A percentile compares a stretch with the other conserved stretches of the same genome.
Evolutionary conservation across 208 protist genomes (phyloP).

Genomic region (Porcisia deanei): DNA sequence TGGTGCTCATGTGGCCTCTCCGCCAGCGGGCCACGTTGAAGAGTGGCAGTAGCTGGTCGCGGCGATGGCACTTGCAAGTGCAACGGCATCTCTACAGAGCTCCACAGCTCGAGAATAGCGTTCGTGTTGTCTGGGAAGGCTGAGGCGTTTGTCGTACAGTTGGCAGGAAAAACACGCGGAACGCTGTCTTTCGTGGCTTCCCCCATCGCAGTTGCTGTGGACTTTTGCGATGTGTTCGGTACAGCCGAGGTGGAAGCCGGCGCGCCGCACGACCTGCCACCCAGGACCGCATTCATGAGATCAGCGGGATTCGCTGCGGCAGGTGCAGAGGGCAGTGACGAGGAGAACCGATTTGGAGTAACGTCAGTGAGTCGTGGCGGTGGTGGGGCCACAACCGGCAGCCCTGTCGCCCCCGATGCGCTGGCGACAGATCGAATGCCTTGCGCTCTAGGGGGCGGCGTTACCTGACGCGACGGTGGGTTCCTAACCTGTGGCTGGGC

Average conservation of each 20-base stretch:
- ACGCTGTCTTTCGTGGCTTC: background rate
- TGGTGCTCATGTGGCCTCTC: slow-evolving; percentile 5
- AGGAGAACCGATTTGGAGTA: background rate
- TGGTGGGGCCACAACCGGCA: background rate
- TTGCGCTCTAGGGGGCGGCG: background rate
- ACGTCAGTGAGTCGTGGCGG: background rate
- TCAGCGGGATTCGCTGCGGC: slow-evolving; percentile 2
- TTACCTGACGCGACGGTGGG: background rate
- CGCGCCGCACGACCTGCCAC: background rate
- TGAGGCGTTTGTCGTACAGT: background rate
- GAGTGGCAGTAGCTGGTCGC: background rate
- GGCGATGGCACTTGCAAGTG: slow-evolving; percentile 7
- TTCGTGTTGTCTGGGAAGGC: background rate
- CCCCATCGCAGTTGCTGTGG: background rate
- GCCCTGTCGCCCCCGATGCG: no score
- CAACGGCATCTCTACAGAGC: slow-evolving; percentile 45
- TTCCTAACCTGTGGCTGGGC: background rate
- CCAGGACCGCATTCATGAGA: background rate
- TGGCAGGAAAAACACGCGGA: background rate
- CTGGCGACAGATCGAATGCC: background rate
- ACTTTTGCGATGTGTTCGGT: background rate
- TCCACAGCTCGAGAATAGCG: slow-evolving; percentile 39
- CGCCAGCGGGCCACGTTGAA: background rate
- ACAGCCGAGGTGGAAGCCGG: background rate
- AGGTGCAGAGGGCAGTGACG: background rate